Conservation (phyloP, 129 eudicot genomes). For the Pittosporum tobira region DNA sequence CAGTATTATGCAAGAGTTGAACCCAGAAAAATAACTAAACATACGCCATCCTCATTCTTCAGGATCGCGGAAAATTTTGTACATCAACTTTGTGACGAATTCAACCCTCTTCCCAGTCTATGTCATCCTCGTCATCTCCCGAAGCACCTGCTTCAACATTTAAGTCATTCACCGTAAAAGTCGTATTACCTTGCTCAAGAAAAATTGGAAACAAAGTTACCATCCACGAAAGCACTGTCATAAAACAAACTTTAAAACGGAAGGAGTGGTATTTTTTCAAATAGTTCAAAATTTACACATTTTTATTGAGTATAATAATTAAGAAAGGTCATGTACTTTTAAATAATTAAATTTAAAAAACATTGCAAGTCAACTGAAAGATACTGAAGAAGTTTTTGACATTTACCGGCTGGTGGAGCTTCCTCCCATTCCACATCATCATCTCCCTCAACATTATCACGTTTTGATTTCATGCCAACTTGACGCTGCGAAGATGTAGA, state of each 20-base stretch:
- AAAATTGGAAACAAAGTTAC: background rate
- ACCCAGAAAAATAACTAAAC: too few relatives aligned
- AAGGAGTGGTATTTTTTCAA: too few relatives aligned
- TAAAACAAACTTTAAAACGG: background rate
- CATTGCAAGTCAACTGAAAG: too few relatives aligned
- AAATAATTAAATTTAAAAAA: too few relatives aligned
- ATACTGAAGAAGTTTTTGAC: too few relatives aligned
- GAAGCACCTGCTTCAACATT: conserved; percentile 33
- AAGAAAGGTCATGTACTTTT: background rate
- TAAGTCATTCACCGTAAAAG: conserved; percentile 32
- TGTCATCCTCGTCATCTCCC: conserved; percentile 27
- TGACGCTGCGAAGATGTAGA: conserved; percentile 39
- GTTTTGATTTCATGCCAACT: conserved; percentile 62
- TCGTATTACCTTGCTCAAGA: background rate
- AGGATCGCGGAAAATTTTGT: too few relatives aligned
- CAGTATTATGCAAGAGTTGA: too few relatives aligned
- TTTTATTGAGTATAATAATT: too few relatives aligned
- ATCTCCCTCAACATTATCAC: conserved; percentile 45
- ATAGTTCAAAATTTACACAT: too few relatives aligned
- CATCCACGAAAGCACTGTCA: background rate
- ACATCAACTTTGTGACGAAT: too few relatives aligned
- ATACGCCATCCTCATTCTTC: too few relatives aligned
- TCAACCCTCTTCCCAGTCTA: conserved; percentile 44
- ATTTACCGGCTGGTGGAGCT: conserved; percentile 49
- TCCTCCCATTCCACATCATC: conserved; percentile 78